phyloP scores from a whole-genome alignment of 2,329 filamentous ascomycete genomes.

The Sporothrix pseudoabietina region DNA sequence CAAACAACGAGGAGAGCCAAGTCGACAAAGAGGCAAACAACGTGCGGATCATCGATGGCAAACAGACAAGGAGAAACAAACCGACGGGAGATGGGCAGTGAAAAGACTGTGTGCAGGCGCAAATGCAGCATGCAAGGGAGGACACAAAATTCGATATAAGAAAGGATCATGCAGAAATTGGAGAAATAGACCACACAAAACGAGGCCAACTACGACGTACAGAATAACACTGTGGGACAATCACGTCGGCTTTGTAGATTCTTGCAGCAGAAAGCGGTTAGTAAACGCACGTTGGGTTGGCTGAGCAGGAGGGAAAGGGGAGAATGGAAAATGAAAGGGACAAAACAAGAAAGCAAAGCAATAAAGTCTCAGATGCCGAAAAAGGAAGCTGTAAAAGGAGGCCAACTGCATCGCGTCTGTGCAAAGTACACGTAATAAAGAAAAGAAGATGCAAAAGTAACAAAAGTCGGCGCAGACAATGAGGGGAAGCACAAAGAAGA shows the following conservation, averaged over 20 bases:
- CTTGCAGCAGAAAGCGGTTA: neutral
- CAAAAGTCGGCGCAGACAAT: neutral
- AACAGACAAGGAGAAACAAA: neutral
- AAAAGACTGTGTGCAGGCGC: neutral
- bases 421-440: neutral
- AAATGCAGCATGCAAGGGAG: neutral
- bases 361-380: neutral
- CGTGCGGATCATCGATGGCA: constrained; percentile 13
- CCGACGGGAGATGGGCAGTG: neutral
- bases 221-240: neutral
- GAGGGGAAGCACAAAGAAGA: neutral
- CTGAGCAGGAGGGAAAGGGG: neutral
- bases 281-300: neutral
- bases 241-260: neutral
- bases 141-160: neutral
- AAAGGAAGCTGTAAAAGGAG: neutral
- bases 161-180: neutral
- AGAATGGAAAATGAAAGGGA: neutral
- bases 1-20: too few species aligned
- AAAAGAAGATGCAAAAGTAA: neutral
- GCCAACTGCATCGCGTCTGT: neutral
- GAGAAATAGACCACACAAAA: neutral
- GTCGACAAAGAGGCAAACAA: neutral
- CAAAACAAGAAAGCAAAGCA: neutral
- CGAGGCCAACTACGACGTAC: neutral